These are phyloP conservation scores for Arthrobotrys sinensis DNA, from an alignment of 2,329 filamentous ascomycete genomes.

Conservation along the genomic window DNA sequence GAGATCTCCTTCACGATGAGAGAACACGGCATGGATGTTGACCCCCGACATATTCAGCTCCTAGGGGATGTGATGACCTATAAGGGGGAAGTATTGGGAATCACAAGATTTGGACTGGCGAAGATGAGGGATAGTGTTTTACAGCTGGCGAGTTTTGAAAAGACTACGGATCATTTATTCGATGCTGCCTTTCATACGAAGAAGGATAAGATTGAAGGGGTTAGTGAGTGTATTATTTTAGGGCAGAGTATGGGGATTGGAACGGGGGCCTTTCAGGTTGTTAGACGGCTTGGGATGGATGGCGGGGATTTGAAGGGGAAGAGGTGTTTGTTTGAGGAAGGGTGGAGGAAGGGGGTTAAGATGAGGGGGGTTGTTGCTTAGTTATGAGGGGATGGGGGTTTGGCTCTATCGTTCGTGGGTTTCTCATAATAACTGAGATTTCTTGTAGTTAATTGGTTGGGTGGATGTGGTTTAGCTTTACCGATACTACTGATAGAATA, in stretches of 20 bases:
- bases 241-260: conserved; percentile 93
- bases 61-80: conserved; percentile 99
- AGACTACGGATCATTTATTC: conserved; percentile 97
- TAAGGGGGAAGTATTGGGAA: conserved; percentile 96
- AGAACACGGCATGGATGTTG: conserved; percentile 84
- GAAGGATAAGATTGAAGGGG: conserved; percentile 90
- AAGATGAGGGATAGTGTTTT: conserved; percentile 97
- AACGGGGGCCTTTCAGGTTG: conserved; percentile 92
- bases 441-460: no score
- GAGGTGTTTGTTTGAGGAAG: conserved; percentile 78
- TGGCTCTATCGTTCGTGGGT: no score
- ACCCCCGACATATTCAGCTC: conserved; percentile 97
- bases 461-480: no score
- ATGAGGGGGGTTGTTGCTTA: conserved; percentile 20
- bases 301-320: conserved; percentile 74
- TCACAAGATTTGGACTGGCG: conserved; percentile 93
- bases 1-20: conserved; percentile 93
- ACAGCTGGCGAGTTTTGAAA: conserved; percentile 95
- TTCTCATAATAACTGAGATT: no score
- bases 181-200: conserved; percentile 94
- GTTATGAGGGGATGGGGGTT: no score
- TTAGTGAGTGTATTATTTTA: conserved; percentile 97
- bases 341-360: conserved; percentile 44
- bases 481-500: no score
- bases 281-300: conserved; percentile 80